Conservation (phyloP, 805 yeast genomes). For the Yamadazyma takamatsuzukensis region DNA sequence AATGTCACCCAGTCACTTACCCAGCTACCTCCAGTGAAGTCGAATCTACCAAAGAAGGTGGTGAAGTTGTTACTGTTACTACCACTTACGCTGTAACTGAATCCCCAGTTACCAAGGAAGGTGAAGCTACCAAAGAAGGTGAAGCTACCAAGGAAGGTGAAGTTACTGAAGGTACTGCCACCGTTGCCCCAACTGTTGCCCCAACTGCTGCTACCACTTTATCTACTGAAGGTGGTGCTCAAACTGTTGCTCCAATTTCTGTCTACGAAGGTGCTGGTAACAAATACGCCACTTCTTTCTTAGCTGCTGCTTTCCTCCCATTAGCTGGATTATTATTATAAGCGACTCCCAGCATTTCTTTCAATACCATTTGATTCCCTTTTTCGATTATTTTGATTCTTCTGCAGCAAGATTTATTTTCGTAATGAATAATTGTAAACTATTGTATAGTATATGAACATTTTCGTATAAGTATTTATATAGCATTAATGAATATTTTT, state of each 20-base stretch:
- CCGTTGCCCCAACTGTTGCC: constrained; percentile 3
- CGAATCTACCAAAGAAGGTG: constrained; percentile 16
- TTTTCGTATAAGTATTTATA: too few relatives aligned
- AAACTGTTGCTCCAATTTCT: constrained; percentile 14
- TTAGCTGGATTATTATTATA: constrained; percentile 33
- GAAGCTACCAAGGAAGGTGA: constrained; percentile 16
- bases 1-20: constrained; percentile 20
- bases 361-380: too few relatives aligned
- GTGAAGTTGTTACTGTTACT: constrained; percentile 20
- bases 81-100: too few relatives aligned
- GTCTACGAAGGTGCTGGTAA: constrained; percentile 25
- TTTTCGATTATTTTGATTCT: too few relatives aligned
- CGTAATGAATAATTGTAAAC: too few relatives aligned
- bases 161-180: constrained; percentile 8
- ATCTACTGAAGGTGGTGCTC: constrained; percentile 8
- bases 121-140: constrained; percentile 9
- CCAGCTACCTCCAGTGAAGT: constrained; percentile 5
- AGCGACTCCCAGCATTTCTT: constrained; percentile 6
- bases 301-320: constrained; percentile 29
- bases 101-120: constrained; percentile 20
- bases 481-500: too few relatives aligned
- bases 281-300: constrained; percentile 19
- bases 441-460: too few relatives aligned
- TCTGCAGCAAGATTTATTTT: too few relatives aligned
- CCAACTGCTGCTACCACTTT: constrained; percentile 7